Conservation (phyloP, 768 basidiomycete genomes). For the Gloeopeniophorella convolvens region DNA sequence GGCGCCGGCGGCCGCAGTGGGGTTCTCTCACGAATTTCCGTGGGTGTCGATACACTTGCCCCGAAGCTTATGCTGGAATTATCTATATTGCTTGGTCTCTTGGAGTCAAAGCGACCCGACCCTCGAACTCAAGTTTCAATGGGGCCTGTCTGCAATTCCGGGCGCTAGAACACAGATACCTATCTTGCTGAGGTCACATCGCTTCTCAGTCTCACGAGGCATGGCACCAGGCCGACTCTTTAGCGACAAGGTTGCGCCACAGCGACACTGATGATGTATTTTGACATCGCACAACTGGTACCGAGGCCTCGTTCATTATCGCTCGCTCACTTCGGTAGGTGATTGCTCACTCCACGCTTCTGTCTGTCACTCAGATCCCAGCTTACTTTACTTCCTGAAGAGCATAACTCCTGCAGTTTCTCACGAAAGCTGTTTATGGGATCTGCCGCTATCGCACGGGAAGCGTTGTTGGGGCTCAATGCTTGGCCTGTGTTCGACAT, state of each 20-base stretch:
- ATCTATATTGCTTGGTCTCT: not conserved
- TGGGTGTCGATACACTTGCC: not conserved
- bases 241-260: not conserved
- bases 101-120: not conserved
- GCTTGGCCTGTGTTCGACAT: too few relatives aligned
- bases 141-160: too few relatives aligned
- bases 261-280: slow-evolving; percentile 2
- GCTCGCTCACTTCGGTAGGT: too few relatives aligned
- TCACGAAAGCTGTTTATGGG: slow-evolving; percentile 13
- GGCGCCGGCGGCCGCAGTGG: not conserved
- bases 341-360: too few relatives aligned
- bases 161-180: not conserved
- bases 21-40: not conserved
- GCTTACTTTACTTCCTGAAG: not conserved
- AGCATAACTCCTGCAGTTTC: not conserved
- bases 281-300: too few relatives aligned
- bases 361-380: not conserved
- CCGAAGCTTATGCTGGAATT: not conserved
- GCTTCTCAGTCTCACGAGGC: slow-evolving; percentile 3
- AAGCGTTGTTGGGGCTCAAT: slow-evolving; percentile 13
- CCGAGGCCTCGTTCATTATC: too few relatives aligned
- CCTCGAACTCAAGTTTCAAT: not conserved
- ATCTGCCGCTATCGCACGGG: slow-evolving; percentile 8
- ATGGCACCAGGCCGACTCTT: not conserved
- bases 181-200: not conserved